Conservation (phyloP, 2,329 filamentous ascomycete species). For the Pseudonectria foliicola region DNA sequence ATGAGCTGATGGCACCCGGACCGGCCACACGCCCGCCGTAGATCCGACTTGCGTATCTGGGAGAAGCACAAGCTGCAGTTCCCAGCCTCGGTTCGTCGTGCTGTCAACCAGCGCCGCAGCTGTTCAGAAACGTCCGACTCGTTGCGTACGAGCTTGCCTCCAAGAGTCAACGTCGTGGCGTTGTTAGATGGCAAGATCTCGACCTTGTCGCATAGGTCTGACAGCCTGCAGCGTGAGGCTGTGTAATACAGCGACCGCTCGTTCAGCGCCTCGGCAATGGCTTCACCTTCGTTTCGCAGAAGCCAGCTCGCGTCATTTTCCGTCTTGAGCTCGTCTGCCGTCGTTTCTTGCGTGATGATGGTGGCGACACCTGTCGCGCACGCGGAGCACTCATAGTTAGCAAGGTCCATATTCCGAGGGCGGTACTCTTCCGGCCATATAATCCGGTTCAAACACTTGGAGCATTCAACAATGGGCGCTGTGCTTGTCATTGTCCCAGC, state of each 20-base stretch:
- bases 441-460: slow-evolving; percentile 35
- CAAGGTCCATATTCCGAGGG: slow-evolving; percentile 22
- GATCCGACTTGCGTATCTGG: slow-evolving; percentile 25
- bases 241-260: slow-evolving; percentile 34
- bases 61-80: slow-evolving; percentile 41
- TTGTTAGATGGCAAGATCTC: slow-evolving; percentile 25
- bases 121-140: slow-evolving; percentile 24
- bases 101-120: slow-evolving; percentile 30
- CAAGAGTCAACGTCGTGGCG: slow-evolving; percentile 20
- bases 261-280: slow-evolving; percentile 30
- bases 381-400: slow-evolving; percentile 33
- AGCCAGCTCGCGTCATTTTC: slow-evolving; percentile 40
- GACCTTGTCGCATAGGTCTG: slow-evolving; percentile 30
- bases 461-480: slow-evolving; percentile 39
- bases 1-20: slow-evolving; percentile 36
- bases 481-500: slow-evolving; percentile 5
- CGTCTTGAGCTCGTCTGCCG: slow-evolving; percentile 26
- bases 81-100: slow-evolving; percentile 30
- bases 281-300: slow-evolving; percentile 31
- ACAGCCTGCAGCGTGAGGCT: slow-evolving; percentile 24
- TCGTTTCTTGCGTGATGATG: slow-evolving; percentile 30
- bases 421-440: slow-evolving; percentile 41
- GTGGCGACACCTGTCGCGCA: slow-evolving; percentile 30
- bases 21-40: slow-evolving; percentile 38
- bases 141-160: slow-evolving; percentile 38